These are phyloP conservation scores for Salvia rosmarinus DNA, from an alignment of 257 asterid genomes.

Conservation along the genomic window DNA sequence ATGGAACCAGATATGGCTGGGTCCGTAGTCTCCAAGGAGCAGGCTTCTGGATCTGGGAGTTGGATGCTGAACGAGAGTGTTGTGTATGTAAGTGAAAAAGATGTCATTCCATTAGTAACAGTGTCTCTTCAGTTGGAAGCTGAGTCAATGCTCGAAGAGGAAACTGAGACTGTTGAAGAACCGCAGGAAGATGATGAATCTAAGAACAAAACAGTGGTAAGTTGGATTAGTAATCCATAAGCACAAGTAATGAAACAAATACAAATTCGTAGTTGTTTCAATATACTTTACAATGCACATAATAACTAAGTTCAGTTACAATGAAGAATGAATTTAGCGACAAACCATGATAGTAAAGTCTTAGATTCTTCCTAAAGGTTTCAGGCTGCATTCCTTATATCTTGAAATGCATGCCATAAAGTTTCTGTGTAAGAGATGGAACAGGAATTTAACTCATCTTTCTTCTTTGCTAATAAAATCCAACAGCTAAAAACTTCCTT, in stretches of 20 bases:
- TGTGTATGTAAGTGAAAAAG: constrained; percentile 37
- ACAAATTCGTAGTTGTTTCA: constrained; percentile 11
- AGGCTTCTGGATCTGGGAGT: constrained; percentile 29
- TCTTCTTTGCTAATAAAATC: neutral
- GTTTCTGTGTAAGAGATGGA: neutral
- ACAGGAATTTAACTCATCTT: neutral
- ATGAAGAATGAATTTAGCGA: neutral
- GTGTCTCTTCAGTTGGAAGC: constrained; percentile 40
- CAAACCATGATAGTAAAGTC: constrained; percentile 3
- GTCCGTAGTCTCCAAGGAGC: constrained; percentile 34
- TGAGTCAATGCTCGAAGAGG: constrained; percentile 44
- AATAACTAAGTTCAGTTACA: constrained; percentile 4
- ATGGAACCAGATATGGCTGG: constrained; percentile 25
- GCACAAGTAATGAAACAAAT: neutral
- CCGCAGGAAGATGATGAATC: constrained; percentile 36
- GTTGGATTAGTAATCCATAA: constrained; percentile 34
- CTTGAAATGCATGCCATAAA: constrained; percentile 8
- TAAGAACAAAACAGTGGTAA: constrained; percentile 47
- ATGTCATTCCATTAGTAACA: constrained; percentile 31
- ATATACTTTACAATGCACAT: neutral
- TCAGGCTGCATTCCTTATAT: neutral
- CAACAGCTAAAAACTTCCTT: no score
- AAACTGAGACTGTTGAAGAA: constrained; percentile 37
- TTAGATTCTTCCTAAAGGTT: neutral
- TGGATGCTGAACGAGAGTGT: constrained; percentile 22